Evolutionary conservation across 2,329 filamentous ascomycete genomes (phyloP), one percentile per base, ranked within the genome.

Genomic region (Arachnomyces sp.): DNA sequence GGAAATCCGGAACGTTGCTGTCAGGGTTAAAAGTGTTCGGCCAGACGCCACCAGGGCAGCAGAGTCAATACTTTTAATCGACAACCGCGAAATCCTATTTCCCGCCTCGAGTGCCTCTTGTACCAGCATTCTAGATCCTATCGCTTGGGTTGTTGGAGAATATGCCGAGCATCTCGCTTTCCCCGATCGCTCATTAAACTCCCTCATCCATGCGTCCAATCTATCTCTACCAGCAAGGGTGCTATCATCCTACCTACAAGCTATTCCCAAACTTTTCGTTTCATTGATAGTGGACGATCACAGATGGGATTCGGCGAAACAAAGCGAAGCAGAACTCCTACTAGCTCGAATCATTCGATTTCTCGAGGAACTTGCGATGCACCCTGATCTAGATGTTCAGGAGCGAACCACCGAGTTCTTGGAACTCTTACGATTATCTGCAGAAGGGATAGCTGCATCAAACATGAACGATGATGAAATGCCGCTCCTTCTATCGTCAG

Each of bases 321-420:
- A 86, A 57, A 81, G 82, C 0, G 79, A 79, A 46, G 78, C 84
- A 28, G 79, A 82, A 7, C 73, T 96, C 3, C 70, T 94, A 16
- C 79, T 94, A 63, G 83, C 84, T 18, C 79, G 88, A 2, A 79
- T 95, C 5, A 76, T 94, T 14, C 78, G 92, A 57, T 82, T 85
- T 35, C 68, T 94, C 15, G 89, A 96, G 53, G 77, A 81, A 1
- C 64, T 96, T 12, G 79, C 81, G 0, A 72, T 81, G 31, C 87
- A 96, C 58, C 89, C 90, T 0, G 86, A 81, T 52, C 72, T 98
- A 1, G 92, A 98, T 58, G 88, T 98, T 3, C 92, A 98, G 63
- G 92, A 96, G 61, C 79, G 92, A 42, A 83, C 89, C 2, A 89
- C 95, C 1, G 89, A 95, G 57, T 93, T 94, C 52, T 74, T 88